Evolutionary conservation across 208 protist species (phyloP).

Genomic region (Trichomonas vaginalis): DNA sequence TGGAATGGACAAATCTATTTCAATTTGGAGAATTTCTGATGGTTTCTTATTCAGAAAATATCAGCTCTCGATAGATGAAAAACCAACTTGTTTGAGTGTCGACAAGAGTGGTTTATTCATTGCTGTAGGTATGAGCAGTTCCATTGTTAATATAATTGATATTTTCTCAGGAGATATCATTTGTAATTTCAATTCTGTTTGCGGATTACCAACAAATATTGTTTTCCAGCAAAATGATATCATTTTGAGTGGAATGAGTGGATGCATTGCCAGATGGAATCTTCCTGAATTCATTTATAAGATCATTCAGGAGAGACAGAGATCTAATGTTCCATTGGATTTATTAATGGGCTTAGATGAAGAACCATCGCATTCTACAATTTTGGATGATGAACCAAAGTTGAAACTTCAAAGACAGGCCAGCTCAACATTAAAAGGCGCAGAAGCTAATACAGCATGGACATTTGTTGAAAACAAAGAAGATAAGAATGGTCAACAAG

Average conservation of each 20-base stretch:
- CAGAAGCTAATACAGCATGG: not conserved
- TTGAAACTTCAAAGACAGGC: not conserved
- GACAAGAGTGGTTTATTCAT: not conserved
- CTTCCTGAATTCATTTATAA: not conserved
- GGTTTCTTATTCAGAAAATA: too few relatives aligned
- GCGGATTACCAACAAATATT: not conserved
- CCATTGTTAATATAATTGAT: not conserved
- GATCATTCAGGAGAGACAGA: not conserved
- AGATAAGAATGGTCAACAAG: not conserved
- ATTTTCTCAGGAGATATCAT: not conserved
- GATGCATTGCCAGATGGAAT: not conserved
- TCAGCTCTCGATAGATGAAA: not conserved
- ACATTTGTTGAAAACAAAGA: not conserved
- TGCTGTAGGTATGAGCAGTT: not conserved
- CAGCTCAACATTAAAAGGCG: not conserved
- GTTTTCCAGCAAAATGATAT: not conserved
- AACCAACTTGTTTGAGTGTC: not conserved
- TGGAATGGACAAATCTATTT: not conserved
- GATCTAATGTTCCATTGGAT: not conserved
- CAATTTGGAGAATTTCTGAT: not conserved
- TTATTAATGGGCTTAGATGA: not conserved
- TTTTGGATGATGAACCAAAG: not conserved
- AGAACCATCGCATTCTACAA: not conserved
- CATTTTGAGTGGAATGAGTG: not conserved
- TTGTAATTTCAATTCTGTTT: not conserved